Percentiles rank a stretch among this genome's conserved stretches.
These are phyloP conservation scores for Biscogniauxia marginata DNA, from an alignment of 2,329 filamentous ascomycete genomes.

Conservation along the genomic window DNA sequence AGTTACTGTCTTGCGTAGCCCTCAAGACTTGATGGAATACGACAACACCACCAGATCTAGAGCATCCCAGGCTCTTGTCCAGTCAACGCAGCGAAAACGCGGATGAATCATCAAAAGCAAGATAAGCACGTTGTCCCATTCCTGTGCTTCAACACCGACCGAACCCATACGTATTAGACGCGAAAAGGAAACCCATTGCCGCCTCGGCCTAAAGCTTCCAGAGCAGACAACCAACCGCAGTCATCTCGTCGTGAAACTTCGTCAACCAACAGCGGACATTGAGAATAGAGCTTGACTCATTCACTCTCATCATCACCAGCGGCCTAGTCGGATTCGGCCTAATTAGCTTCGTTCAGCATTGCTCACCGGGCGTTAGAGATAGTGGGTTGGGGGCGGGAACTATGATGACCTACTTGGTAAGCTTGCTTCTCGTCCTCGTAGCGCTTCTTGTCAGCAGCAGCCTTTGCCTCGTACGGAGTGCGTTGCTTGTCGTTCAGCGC, in stretches of 20 bases:
- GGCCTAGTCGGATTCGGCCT: constrained; percentile 46
- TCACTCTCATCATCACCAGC: constrained; percentile 56
- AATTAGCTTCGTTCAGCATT: constrained; percentile 21
- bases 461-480: constrained; percentile 93
- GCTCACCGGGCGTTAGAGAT: constrained; percentile 3
- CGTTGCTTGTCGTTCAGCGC: constrained; percentile 90
- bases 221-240: constrained; percentile 22
- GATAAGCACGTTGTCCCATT: constrained; percentile 32
- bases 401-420: constrained; percentile 71
- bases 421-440: constrained; percentile 97
- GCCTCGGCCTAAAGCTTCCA: constrained; percentile 21
- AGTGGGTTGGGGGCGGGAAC: constrained; percentile 1
- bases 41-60: constrained; percentile 19
- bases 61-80: constrained; percentile 15
- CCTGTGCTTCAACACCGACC: constrained; percentile 35
- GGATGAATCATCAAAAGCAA: constrained; percentile 22
- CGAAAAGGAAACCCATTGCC: constrained; percentile 29
- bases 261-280: constrained; percentile 14
- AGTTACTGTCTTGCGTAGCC: constrained; percentile 13
- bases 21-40: constrained; percentile 13
- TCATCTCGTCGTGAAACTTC: constrained; percentile 31
- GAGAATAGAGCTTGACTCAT: constrained; percentile 13
- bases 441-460: constrained; percentile 95
- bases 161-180: constrained; percentile 32
- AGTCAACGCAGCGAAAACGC: constrained; percentile 20